Percentiles rank a stretch among this genome's conserved stretches.
These are phyloP conservation scores for Solanum stenotomum DNA, from an alignment of 257 asterid genomes.

Conservation along the genomic window DNA sequence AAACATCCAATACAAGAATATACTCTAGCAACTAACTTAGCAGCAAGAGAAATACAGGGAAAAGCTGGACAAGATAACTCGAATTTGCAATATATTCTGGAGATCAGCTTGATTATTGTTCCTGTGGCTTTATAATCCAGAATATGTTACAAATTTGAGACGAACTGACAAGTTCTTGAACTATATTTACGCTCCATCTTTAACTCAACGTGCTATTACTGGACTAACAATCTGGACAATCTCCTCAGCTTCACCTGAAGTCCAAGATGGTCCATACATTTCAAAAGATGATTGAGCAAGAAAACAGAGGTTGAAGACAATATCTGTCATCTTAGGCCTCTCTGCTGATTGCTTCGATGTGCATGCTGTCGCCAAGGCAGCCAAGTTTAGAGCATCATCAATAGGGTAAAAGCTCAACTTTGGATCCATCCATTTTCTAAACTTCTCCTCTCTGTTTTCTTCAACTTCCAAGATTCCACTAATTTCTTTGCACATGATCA, in stretches of 20 bases:
- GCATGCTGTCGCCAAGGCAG: constrained; percentile 54
- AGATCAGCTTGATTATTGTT: not conserved
- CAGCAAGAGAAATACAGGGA: not conserved
- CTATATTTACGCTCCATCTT: not conserved
- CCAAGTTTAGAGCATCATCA: constrained; percentile 64
- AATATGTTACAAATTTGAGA: not conserved
- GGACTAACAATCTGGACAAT: constrained; percentile 33
- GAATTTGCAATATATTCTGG: not conserved
- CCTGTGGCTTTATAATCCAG: not conserved
- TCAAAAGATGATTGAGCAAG: constrained; percentile 49
- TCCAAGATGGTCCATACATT: constrained; percentile 27
- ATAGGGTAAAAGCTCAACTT: constrained; percentile 27
- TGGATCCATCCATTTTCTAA: constrained; percentile 68
- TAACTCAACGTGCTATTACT: constrained; percentile 34
- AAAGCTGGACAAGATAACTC: not conserved
- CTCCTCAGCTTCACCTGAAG: constrained; percentile 40
- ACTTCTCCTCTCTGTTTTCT: constrained; percentile 39
- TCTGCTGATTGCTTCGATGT: constrained; percentile 47
- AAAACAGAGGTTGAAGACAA: constrained; percentile 52
- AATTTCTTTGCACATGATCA: constrained; percentile 52
- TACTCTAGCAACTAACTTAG: not conserved
- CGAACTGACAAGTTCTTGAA: not conserved
- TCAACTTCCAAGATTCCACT: constrained; percentile 40
- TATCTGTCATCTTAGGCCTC: constrained; percentile 59
- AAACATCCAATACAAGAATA: not conserved